A percentile compares a stretch with the other conserved stretches of the same genome.
These are phyloP conservation scores for Microdochium nivale DNA, from an alignment of 2,329 filamentous ascomycete genomes.

Conservation along the genomic window DNA sequence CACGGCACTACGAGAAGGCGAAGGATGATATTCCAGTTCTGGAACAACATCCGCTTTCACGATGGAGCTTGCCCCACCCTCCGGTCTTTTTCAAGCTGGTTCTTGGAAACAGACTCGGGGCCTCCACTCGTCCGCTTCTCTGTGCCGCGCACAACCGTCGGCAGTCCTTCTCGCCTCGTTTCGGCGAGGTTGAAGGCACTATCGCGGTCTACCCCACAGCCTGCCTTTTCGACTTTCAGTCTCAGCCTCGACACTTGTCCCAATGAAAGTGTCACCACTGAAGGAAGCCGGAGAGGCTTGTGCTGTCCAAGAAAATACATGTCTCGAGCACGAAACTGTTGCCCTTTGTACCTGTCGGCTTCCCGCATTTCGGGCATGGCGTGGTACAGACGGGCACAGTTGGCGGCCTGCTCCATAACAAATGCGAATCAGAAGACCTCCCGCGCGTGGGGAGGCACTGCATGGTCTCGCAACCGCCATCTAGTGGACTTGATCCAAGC, in stretches of 20 bases:
- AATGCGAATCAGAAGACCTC: too few species aligned
- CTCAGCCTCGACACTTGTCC: not conserved
- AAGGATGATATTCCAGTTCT: not conserved
- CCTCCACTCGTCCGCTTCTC: not conserved
- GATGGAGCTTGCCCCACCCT: not conserved
- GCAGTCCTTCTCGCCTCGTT: not conserved
- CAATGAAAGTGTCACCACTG: not conserved
- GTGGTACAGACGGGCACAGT: not conserved
- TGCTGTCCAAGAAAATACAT: not conserved
- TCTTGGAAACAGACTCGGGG: not conserved
- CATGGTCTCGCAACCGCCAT: too few species aligned
- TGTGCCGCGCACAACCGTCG: not conserved
- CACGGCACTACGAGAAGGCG: not conserved
- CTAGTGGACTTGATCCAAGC: not conserved
- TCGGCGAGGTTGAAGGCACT: not conserved
- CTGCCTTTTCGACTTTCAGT: not conserved
- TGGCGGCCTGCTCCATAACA: not conserved
- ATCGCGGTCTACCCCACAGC: not conserved
- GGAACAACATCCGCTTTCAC: not conserved
- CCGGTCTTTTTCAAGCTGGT: not conserved
- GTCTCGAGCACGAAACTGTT: not conserved
- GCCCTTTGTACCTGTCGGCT: not conserved
- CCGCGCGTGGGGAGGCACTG: too few species aligned
- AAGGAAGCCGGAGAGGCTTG: not conserved
- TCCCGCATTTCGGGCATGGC: not conserved